These are phyloP conservation scores for Candida hungchunana DNA, from an alignment of 805 yeast species.

Conservation along the genomic window DNA sequence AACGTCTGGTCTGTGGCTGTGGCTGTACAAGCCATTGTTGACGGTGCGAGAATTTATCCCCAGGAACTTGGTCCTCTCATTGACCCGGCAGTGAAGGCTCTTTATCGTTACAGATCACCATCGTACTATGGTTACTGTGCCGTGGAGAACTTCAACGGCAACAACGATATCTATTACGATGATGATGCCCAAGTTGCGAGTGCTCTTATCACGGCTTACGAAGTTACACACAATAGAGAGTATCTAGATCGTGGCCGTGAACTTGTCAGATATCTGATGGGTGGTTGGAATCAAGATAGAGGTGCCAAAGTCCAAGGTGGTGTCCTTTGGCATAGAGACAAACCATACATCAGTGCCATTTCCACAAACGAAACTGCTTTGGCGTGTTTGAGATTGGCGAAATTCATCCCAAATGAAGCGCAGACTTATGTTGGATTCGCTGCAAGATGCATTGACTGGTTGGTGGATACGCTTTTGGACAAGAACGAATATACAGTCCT, in stretches of 20 bases:
- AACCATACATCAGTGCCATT: slow-evolving; percentile 58
- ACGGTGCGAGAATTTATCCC: slow-evolving; percentile 49
- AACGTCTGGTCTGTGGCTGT: slow-evolving; percentile 70
- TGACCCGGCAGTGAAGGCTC: slow-evolving; percentile 45
- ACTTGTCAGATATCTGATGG: slow-evolving; percentile 56
- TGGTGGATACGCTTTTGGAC: slow-evolving; percentile 47
- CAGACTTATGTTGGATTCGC: slow-evolving; percentile 52
- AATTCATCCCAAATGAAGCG: slow-evolving; percentile 45
- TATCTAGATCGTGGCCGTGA: slow-evolving; percentile 55
- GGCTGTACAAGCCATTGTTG: slow-evolving; percentile 62
- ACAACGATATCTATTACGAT: slow-evolving; percentile 64
- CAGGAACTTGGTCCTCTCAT: slow-evolving; percentile 50
- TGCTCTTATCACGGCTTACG: slow-evolving; percentile 61
- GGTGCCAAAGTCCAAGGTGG: slow-evolving; percentile 44
- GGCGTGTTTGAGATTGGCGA: slow-evolving; percentile 54
- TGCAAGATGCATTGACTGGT: slow-evolving; percentile 56
- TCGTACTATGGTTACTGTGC: slow-evolving; percentile 58
- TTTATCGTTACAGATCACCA: slow-evolving; percentile 48
- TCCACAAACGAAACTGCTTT: slow-evolving; percentile 66
- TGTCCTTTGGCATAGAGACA: slow-evolving; percentile 60
- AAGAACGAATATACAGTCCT: slow-evolving; percentile 48
- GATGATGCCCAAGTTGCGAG: slow-evolving; percentile 74
- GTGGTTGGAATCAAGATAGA: slow-evolving; percentile 47
- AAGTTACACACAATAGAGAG: slow-evolving; percentile 53
- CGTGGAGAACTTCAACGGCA: slow-evolving; percentile 53